Evolutionary conservation across 768 basidiomycete species (phyloP), one percentile per base, ranked within the genome.

Genomic region (Psilocybe cubensis): DNA sequence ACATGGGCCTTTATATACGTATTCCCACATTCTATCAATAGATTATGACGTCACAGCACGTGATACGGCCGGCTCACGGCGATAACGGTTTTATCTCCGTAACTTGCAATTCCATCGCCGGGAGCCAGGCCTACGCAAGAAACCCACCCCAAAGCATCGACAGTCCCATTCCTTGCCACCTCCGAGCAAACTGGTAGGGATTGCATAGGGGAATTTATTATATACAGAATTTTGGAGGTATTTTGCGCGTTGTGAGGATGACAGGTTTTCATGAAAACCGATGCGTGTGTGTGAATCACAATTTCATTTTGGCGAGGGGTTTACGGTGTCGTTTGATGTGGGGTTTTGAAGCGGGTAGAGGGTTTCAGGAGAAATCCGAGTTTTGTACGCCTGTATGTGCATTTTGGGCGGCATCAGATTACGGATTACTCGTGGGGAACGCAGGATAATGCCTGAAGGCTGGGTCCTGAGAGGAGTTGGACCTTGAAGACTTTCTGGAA

Each of bases 21-120:
- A 21, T 35, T 21, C 48, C 48, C 55, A 56, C 55, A 47, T 43
- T 57, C 56, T 57, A 57, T 44, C 23, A 44, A 51, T 57, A 57
- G 55, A 44, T 14, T 4, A 31, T 49, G 47, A 49, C 23, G 47
- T 55, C 7, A 25, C 2, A 41, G 18, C 54, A 56, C 54, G 54
- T 56, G 54, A 29, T 29, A 41, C 5, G 18, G 20, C 23, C 31
- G 53, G 31, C n/a, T 14, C 9, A 57, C 56, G 56, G 56, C 42
- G 48, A 57, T 57, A 57, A 57, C 35, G 23, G 35, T 27, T 27
- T 27, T 52, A 51, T 28, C 48, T 51, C 56, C 56, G 56, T 57
- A 50, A 51, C 41, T 57, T 31, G 40, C 48, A 50, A 50, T 31
- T 28, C n/a, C 48, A 43, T 3, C 1, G 38, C 50, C 18, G n/a